These are phyloP conservation scores for Calycina marina DNA, from an alignment of 2,329 filamentous ascomycete genomes.

Conservation along the genomic window DNA sequence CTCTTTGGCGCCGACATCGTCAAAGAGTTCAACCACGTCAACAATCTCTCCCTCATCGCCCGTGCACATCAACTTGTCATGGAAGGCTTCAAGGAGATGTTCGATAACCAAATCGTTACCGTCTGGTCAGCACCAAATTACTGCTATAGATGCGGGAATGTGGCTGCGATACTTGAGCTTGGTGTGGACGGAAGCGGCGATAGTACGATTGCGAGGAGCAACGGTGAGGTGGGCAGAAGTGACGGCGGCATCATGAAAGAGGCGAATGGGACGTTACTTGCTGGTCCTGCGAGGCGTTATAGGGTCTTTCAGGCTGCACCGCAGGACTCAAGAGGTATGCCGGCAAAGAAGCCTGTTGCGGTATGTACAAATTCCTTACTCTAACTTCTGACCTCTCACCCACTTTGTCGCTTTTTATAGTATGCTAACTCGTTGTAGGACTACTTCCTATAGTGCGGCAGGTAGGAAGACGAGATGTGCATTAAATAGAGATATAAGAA, in stretches of 20 bases:
- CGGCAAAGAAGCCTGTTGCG: slow-evolving; percentile 93
- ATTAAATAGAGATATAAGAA: no score
- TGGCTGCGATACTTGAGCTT: slow-evolving; percentile 86
- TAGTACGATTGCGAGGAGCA: slow-evolving; percentile 21
- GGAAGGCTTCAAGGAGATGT: slow-evolving; percentile 99
- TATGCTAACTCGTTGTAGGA: no score
- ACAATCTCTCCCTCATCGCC: slow-evolving; percentile 83
- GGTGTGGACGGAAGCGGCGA: slow-evolving; percentile 77
- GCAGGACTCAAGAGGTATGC: slow-evolving; percentile 93
- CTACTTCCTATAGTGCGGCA: no score
- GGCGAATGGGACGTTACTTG: slow-evolving; percentile 35
- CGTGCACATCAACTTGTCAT: slow-evolving; percentile 95
- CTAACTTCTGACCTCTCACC: no score
- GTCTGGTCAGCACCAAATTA: slow-evolving; percentile 99
- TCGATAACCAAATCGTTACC: slow-evolving; percentile 86
- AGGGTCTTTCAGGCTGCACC: slow-evolving; percentile 93
- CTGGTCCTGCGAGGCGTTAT: slow-evolving; percentile 76
- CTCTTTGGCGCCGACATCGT: slow-evolving; percentile 93
- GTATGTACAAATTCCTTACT: slow-evolving; percentile 99
- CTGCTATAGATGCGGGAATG: slow-evolving; percentile 84
- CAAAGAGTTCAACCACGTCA: slow-evolving; percentile 87
- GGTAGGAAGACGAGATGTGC: no score
- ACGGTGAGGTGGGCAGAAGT: slow-evolving; percentile 36
- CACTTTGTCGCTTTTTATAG: no score
- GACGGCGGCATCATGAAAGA: slow-evolving; percentile 37